Evolutionary conservation across 2,329 filamentous ascomycete species (phyloP).

Genomic region (Ceratocystis diversiconidia): DNA sequence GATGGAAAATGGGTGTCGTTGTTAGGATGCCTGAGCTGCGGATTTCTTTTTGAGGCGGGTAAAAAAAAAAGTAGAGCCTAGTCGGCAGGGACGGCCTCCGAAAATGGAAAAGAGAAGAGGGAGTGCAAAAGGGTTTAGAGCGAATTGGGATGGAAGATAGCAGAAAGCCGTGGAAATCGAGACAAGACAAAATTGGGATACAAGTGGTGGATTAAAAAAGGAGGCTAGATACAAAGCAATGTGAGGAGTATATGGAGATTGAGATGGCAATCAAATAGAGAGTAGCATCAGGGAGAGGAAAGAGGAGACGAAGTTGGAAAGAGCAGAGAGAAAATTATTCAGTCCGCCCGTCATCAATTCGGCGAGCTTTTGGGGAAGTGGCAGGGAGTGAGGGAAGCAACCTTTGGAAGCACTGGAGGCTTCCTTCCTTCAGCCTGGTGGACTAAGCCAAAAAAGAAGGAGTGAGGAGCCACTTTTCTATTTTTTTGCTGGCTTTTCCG

Average conservation of each 20-base stretch:
- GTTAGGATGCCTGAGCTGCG: neutral
- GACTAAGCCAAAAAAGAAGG: neutral
- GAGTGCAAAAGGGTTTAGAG: neutral
- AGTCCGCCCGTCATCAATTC: neutral
- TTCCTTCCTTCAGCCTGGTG: neutral
- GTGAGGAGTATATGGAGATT: neutral
- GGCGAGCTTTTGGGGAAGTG: neutral
- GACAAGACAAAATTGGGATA: neutral
- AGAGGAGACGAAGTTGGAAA: neutral
- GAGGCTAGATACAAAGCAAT: neutral
- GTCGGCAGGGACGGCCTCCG: neutral
- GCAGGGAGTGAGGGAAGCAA: neutral
- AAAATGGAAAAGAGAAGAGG: neutral
- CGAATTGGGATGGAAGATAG: neutral
- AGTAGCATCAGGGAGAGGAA: neutral
- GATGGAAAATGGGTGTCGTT: neutral
- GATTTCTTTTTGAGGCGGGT: neutral
- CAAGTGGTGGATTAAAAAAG: neutral
- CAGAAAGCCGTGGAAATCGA: neutral
- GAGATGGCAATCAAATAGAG: neutral
- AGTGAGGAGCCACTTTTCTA: neutral
- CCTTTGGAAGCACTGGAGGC: neutral
- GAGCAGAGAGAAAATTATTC: neutral
- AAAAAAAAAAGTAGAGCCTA: neutral
- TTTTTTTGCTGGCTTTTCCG: neutral